A percentile compares a stretch with the other conserved stretches of the same genome.
Conservation (phyloP, 148 eudicot genomes). For the Oxyria digyna region DNA sequence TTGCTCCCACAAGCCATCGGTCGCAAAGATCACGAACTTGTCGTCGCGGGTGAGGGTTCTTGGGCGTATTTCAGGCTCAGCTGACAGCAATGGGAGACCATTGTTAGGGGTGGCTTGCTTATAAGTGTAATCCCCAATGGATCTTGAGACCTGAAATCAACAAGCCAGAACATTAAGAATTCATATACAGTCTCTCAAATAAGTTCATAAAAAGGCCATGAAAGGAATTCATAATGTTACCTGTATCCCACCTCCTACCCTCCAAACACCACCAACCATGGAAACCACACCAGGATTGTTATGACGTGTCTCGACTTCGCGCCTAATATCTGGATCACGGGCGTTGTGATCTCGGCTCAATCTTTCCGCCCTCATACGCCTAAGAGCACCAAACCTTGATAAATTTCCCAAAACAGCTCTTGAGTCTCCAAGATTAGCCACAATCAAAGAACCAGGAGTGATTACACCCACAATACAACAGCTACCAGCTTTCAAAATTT, state of each 20-base stretch:
- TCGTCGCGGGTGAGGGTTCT: slow-evolving; percentile 43
- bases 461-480: slow-evolving; percentile 71
- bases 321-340: slow-evolving; percentile 40
- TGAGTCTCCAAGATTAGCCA: slow-evolving; percentile 83
- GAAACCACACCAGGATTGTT: slow-evolving; percentile 68
- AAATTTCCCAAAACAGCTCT: slow-evolving; percentile 73
- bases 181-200: too few relatives aligned
- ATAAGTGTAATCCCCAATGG: slow-evolving; percentile 69
- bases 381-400: too few relatives aligned
- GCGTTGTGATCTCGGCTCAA: slow-evolving; percentile 70
- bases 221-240: too few relatives aligned
- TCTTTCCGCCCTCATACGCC: slow-evolving; percentile 58
- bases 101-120: slow-evolving; percentile 39
- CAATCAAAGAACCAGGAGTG: slow-evolving; percentile 44
- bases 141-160: slow-evolving; percentile 74
- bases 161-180: too few relatives aligned
- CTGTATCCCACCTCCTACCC: too few relatives aligned
- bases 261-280: slow-evolving; percentile 76
- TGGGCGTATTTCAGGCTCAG: slow-evolving; percentile 51
- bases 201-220: too few relatives aligned
- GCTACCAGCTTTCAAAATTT: slow-evolving; percentile 69
- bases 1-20: slow-evolving; percentile 87
- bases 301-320: slow-evolving; percentile 45
- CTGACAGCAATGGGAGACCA: slow-evolving; percentile 44
- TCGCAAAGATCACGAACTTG: slow-evolving; percentile 63